Conservation (phyloP, 2,329 filamentous ascomycete species). For the Penicillium sp. region DNA sequence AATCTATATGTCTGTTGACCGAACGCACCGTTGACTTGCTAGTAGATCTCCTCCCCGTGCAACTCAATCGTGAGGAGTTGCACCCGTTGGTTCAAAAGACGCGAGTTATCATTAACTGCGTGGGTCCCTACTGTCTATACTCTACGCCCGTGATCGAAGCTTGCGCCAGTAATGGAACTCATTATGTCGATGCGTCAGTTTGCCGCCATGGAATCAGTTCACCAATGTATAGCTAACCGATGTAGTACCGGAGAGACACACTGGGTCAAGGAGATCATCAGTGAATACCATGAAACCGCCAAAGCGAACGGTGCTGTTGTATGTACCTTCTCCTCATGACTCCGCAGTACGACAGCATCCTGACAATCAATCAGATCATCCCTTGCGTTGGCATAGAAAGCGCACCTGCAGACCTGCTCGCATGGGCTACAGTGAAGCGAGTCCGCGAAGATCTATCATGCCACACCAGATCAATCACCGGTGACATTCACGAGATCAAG, state of each 20-base stretch:
- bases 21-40: slow-evolving; percentile 6
- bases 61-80: too few relatives aligned
- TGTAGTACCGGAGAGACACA: slow-evolving; percentile 53
- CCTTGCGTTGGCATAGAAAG: slow-evolving; percentile 54
- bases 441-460: slow-evolving; percentile 45
- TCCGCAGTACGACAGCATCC: too few relatives aligned
- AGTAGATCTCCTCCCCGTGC: slow-evolving; percentile 41
- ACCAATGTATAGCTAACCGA: slow-evolving; percentile 1
- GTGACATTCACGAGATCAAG: too few relatives aligned
- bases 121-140: slow-evolving; percentile 57
- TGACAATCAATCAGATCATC: slow-evolving; percentile 45
- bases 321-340: too few relatives aligned
- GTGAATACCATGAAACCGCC: slow-evolving; percentile 53
- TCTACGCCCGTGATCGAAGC: slow-evolving; percentile 58
- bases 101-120: slow-evolving; percentile 52
- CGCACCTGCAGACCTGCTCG: slow-evolving; percentile 51
- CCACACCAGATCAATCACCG: too few relatives aligned
- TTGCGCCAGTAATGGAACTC: slow-evolving; percentile 56
- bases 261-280: slow-evolving; percentile 55
- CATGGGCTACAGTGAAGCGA: slow-evolving; percentile 46
- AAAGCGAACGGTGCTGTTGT: slow-evolving; percentile 54
- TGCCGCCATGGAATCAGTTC: neutral
- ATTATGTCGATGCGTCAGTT: slow-evolving; percentile 54
- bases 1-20: too few relatives aligned
- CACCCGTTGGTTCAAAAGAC: slow-evolving; percentile 46